phyloP scores from a whole-genome alignment of 305 asterid genomes.

The Ajuga reptans region DNA sequence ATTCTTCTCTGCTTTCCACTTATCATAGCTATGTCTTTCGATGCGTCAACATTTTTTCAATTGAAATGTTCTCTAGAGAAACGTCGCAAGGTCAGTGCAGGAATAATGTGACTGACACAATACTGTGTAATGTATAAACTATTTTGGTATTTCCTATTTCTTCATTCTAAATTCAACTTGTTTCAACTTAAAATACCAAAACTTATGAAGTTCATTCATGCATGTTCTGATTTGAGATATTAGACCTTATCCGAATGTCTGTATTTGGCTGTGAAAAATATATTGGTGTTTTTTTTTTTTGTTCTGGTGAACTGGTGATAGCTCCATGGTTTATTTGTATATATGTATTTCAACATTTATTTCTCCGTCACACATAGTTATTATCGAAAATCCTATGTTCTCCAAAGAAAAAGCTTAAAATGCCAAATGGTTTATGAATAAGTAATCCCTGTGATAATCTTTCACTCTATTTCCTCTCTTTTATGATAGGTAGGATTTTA shows the following conservation, averaged over 20 bases:
- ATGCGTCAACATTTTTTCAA: background rate
- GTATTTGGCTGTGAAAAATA: background rate
- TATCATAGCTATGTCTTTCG: background rate
- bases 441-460: background rate
- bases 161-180: background rate
- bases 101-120: background rate
- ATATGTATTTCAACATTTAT: background rate
- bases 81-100: background rate
- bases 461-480: background rate
- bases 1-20: background rate
- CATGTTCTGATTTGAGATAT: background rate
- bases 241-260: background rate
- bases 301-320: background rate
- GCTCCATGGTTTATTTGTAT: background rate
- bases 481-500: background rate
- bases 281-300: background rate
- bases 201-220: background rate
- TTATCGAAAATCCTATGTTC: background rate
- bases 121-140: background rate
- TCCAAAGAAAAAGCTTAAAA: background rate
- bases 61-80: background rate
- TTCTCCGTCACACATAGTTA: background rate
- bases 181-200: background rate
- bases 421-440: background rate
- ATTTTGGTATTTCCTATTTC: background rate